Conservation (phyloP, 306 rosid species). For the Quercus ilex region DNA sequence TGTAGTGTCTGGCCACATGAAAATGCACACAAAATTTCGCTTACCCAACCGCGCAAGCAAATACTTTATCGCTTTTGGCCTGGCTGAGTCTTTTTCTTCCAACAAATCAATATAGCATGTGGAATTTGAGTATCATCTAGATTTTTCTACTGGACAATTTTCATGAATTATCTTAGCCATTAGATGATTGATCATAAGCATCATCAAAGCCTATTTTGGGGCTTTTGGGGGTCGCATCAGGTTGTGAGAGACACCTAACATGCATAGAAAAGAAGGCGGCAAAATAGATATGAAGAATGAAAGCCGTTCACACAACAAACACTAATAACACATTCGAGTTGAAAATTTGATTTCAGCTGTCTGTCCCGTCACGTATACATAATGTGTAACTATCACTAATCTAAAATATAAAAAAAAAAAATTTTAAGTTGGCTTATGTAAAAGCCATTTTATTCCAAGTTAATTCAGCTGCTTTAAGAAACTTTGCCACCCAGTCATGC, state of each 20-base stretch:
- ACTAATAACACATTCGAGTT: too few species aligned
- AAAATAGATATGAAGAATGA: neutral
- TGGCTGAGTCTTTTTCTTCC: neutral
- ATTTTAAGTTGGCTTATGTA: neutral
- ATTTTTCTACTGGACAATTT: neutral
- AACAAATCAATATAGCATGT: neutral
- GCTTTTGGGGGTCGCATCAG: too few species aligned
- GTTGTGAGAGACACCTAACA: too few species aligned
- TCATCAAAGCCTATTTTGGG: neutral
- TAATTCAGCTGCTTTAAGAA: neutral
- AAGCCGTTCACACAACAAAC: neutral
- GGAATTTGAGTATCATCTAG: neutral
- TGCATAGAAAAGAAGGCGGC: too few species aligned
- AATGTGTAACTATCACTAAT: too few species aligned
- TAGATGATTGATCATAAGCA: neutral
- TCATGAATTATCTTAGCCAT: neutral
- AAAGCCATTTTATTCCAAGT: neutral
- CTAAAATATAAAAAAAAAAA: neutral
- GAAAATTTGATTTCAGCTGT: too few species aligned
- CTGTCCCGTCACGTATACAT: too few species aligned
- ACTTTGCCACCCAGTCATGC: neutral
- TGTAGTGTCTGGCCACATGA: neutral
- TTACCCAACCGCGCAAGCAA: slow-evolving; percentile 29
- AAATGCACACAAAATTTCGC: neutral
- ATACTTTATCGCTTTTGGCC: neutral